phyloP scores from a whole-genome alignment of 2,329 filamentous ascomycete species.

The Thyridium curvatum region DNA sequence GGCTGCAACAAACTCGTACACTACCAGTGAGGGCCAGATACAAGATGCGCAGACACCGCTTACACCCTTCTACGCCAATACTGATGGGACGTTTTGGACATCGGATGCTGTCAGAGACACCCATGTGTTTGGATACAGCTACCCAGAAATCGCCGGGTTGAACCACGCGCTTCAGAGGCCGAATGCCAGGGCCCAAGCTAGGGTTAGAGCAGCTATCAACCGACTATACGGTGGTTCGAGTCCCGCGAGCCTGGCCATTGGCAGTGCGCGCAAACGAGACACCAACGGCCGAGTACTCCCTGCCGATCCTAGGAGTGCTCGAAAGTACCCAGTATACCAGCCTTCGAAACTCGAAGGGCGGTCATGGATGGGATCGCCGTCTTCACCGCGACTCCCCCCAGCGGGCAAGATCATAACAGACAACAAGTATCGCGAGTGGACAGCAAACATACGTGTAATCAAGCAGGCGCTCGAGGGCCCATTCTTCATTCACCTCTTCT shows the following conservation, averaged over 20 bases:
- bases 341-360: constrained; percentile 1
- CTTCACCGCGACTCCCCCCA: neutral
- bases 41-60: constrained; percentile 52
- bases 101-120: constrained; percentile 55
- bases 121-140: constrained; percentile 65
- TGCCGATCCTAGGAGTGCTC: neutral
- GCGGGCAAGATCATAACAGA: constrained; percentile 24
- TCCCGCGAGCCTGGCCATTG: constrained; percentile 23
- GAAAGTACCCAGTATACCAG: constrained; percentile 1
- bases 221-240: constrained; percentile 49
- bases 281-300: too few species aligned
- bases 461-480: constrained; percentile 55
- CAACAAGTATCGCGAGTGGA: constrained; percentile 55
- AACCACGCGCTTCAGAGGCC: constrained; percentile 13
- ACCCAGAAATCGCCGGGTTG: constrained; percentile 52
- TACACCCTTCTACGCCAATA: constrained; percentile 59
- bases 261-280: constrained; percentile 7
- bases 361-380: too few species aligned
- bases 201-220: constrained; percentile 51
- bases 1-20: constrained; percentile 55
- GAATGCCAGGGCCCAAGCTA: constrained; percentile 26
- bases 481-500: constrained; percentile 62
- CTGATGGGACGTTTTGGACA: constrained; percentile 59
- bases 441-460: constrained; percentile 57
- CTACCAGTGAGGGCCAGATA: constrained; percentile 44